Evolutionary conservation across 192 early-diverging fungal species (phyloP), one percentile per base, ranked within the genome.

Genomic region (Dissophora globulifera): DNA sequence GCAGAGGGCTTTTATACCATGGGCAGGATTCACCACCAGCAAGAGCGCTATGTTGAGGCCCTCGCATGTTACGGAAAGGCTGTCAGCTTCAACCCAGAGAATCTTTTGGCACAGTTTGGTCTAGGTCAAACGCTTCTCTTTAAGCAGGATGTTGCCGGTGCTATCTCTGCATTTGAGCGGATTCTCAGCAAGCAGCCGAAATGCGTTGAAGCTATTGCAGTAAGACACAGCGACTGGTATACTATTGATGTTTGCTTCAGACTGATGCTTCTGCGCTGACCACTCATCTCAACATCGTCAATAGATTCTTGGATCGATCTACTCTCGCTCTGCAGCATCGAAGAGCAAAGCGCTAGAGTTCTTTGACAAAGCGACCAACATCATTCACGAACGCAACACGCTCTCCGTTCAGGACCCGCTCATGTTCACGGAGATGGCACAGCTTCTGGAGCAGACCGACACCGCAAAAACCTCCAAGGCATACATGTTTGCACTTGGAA

Each of bases 111-210:
- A 19, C 90, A 88, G 63, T 96, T 89, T 70, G 91, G 91, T 3
- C 68, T 94, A 41, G 94, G 91, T 2, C 91, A 95, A 72, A 88
- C 92, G 75, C 82, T 89, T 31, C 69, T 95, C 12, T 78, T 68
- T 23, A 62, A 71, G 74, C 65, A 69, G 16, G 83, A 84, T 58
- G 62, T 78, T 52, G 79, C 81, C 23, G 38, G 67, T 11, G 81
- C 85, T 9, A 82, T 72, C 17, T 62, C 82, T 25, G 81, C 81
- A 15, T 88, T 88, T 62, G 85, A 90, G 61, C 83, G 83, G 25
- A 80, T 92, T 29, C 81, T 87, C 7, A 79, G 82, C 52, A 72
- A 76, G 43, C 83, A 88, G 41, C 87, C 91, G 22, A 58, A 81
- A n/a, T 90, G 85, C 75, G 84, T 88, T 40, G 89, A 90, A 71